These are phyloP conservation scores for Trichosporon ovoides DNA, from an alignment of 1,284 basidiomycete species.

Conservation along the genomic window DNA sequence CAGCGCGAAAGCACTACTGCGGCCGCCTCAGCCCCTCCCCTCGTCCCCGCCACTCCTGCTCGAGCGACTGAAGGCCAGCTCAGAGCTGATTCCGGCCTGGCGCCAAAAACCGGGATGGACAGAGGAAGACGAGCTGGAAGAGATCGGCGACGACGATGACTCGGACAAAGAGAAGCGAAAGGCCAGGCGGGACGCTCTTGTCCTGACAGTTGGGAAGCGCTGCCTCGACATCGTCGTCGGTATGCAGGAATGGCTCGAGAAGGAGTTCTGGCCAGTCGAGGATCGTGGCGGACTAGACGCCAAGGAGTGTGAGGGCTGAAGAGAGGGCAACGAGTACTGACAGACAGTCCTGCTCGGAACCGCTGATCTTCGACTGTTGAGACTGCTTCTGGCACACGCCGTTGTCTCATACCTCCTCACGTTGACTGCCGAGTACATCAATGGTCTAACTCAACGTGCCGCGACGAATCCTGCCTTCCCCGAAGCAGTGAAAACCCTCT, in stretches of 20 bases:
- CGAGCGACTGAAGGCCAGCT: slow-evolving; percentile 22
- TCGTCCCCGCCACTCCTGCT: slow-evolving; percentile 24
- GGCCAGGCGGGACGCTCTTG: slow-evolving; percentile 8
- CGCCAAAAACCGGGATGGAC: slow-evolving; percentile 14
- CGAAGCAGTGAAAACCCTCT: slow-evolving; percentile 10
- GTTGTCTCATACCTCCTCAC: slow-evolving; percentile 29
- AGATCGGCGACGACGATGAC: slow-evolving; percentile 12
- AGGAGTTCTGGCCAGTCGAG: slow-evolving; percentile 36
- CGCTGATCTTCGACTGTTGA: slow-evolving; percentile 31
- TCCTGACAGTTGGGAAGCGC: slow-evolving; percentile 18
- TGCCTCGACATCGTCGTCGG: slow-evolving; percentile 28
- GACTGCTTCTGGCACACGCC: slow-evolving; percentile 27
- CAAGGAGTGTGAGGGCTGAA: slow-evolving; percentile 31
- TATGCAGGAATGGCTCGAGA: slow-evolving; percentile 28
- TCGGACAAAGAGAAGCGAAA: slow-evolving; percentile 3
- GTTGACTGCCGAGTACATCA: slow-evolving; percentile 22
- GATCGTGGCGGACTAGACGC: slow-evolving; percentile 18
- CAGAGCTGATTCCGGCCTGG: slow-evolving; percentile 24
- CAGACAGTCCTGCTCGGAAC: slow-evolving; percentile 36
- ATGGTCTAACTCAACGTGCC: slow-evolving; percentile 10
- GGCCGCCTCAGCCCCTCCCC: slow-evolving; percentile 34
- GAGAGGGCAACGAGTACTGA: neutral
- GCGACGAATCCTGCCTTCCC: slow-evolving; percentile 7
- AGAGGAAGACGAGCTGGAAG: slow-evolving; percentile 14
- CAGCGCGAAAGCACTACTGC: slow-evolving; percentile 26